phyloP scores from a whole-genome alignment of 352 stramenopile genomes.

The Phytophthora nicotianae region DNA sequence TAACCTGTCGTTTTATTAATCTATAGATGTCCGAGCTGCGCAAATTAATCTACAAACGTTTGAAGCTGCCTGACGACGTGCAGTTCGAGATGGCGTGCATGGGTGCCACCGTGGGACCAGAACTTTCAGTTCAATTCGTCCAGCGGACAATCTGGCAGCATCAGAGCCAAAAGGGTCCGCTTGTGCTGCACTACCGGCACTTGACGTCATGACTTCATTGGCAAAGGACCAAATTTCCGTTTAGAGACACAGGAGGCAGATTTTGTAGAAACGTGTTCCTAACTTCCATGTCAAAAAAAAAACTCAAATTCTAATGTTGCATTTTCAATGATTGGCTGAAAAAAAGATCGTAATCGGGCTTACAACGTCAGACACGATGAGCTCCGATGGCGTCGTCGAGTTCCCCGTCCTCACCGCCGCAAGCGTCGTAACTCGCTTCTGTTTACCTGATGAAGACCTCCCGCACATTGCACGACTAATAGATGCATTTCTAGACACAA shows the following conservation, averaged over 20 bases:
- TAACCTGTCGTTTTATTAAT: not conserved
- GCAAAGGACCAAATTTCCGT: not conserved
- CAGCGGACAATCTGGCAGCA: slow-evolving; percentile 70
- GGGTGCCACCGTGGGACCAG: slow-evolving; percentile 57
- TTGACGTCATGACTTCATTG: slow-evolving; percentile 20
- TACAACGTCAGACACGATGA: slow-evolving; percentile 8
- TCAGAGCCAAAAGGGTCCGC: slow-evolving; percentile 46
- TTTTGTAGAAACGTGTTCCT: slow-evolving; percentile 10
- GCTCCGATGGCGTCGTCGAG: not conserved
- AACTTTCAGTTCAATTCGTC: slow-evolving; percentile 72
- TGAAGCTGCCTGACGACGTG: slow-evolving; percentile 34
- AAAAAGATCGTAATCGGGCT: slow-evolving; percentile 5
- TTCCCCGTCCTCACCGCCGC: slow-evolving; percentile 18
- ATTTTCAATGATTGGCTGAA: slow-evolving; percentile 19
- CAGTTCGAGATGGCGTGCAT: slow-evolving; percentile 67
- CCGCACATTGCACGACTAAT: slow-evolving; percentile 19
- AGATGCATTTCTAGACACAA: slow-evolving; percentile 29
- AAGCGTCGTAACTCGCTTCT: slow-evolving; percentile 25
- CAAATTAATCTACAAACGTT: slow-evolving; percentile 47
- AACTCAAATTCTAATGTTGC: not conserved
- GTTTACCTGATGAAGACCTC: slow-evolving; percentile 9
- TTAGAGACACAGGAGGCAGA: slow-evolving; percentile 4
- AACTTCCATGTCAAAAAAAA: not conserved
- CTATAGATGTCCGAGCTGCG: slow-evolving; percentile 63
- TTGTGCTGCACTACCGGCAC: slow-evolving; percentile 61